Conservation (phyloP, 163 green algal species). For the Scenedesmus sp. region DNA sequence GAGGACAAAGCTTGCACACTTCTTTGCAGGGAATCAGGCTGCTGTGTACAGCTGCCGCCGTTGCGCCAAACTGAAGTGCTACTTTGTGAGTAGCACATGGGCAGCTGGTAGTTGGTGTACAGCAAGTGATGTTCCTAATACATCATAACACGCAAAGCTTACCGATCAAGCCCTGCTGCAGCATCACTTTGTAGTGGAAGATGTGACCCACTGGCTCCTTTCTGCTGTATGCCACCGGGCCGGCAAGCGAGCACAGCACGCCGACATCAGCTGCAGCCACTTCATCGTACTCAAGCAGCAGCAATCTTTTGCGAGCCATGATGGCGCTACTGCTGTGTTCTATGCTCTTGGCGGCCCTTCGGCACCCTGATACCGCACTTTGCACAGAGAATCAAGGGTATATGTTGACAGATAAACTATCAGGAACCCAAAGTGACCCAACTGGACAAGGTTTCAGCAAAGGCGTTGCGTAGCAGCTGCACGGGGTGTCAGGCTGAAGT, state of each 20-base stretch:
- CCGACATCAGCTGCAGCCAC: background rate
- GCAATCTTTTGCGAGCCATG: conserved; percentile 34
- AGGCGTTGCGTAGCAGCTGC: background rate
- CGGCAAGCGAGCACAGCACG: conserved; percentile 37
- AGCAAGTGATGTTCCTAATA: background rate
- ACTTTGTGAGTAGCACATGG: background rate
- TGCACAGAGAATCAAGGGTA: background rate
- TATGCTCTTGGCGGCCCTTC: background rate
- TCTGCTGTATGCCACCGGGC: conserved; percentile 1
- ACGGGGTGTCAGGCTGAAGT: background rate
- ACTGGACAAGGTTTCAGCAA: background rate
- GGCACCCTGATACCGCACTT: background rate
- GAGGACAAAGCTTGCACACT: background rate
- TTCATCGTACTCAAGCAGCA: conserved; percentile 35
- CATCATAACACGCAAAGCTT: background rate
- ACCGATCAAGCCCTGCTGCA: conserved; percentile 63
- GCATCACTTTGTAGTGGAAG: conserved; percentile 61
- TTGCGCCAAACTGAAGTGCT: background rate
- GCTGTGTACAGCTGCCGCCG: background rate
- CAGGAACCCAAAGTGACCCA: background rate
- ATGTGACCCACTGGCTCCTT: conserved; percentile 60
- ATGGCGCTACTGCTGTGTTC: background rate
- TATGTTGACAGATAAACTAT: background rate
- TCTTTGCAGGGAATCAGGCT: background rate
- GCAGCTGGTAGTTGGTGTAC: background rate